These are phyloP conservation scores for Podospora pseudocomata DNA, from an alignment of 495 filamentous ascomycete species.

Conservation along the genomic window DNA sequence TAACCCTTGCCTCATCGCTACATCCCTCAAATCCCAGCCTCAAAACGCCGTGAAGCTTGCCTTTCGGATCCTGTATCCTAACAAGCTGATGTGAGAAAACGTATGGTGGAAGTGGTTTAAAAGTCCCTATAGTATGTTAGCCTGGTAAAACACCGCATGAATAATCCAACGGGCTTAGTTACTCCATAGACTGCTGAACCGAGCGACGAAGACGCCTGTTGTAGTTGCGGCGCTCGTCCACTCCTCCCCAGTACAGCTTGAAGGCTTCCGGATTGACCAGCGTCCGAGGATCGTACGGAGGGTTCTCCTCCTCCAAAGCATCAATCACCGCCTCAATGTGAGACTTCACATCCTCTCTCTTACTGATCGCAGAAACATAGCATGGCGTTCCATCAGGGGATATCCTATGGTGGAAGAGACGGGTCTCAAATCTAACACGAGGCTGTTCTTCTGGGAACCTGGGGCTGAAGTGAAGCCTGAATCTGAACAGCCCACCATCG, in stretches of 20 bases:
- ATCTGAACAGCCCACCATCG: conserved; percentile 84
- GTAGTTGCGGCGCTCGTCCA: conserved; percentile 77
- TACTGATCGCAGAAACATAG: conserved; percentile 62
- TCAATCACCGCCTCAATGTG: conserved; percentile 85
- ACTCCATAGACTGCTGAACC: conserved; percentile 55
- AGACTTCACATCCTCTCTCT: conserved; percentile 71
- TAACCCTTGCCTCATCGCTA: neutral
- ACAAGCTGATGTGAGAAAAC: neutral
- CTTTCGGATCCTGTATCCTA: neutral
- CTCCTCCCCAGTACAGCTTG: conserved; percentile 79
- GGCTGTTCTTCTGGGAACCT: conserved; percentile 90
- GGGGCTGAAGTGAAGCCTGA: conserved; percentile 79
- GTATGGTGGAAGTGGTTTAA: neutral
- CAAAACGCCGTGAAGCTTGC: neutral
- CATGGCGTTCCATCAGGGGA: conserved; percentile 73
- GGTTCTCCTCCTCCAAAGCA: conserved; percentile 78
- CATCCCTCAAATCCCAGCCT: neutral
- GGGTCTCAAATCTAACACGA: conserved; percentile 72
- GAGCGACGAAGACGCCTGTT: conserved; percentile 69
- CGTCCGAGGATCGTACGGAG: conserved; percentile 86
- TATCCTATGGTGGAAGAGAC: conserved; percentile 86
- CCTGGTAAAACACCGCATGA: neutral
- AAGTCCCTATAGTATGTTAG: neutral
- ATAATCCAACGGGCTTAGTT: conserved; percentile 8
- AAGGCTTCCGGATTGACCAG: conserved; percentile 84